Evolutionary conservation across 306 rosid species (phyloP), one percentile per base, ranked within the genome.

Genomic region (Begonia masoniana): DNA sequence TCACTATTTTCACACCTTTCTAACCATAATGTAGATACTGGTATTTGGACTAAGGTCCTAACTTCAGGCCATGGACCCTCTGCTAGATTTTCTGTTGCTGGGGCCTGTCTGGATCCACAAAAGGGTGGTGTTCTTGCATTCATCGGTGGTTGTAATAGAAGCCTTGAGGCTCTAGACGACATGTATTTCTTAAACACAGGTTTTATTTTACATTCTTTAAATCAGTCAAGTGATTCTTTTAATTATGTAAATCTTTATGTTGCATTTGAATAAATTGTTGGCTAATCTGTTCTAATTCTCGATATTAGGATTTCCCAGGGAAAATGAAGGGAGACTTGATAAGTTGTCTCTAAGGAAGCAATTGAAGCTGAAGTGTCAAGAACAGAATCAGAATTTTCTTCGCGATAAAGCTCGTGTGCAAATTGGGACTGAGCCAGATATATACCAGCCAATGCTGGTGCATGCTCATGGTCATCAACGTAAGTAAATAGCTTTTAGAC

Each of bases 41-140:
- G 93, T 53, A 56, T 77, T 54, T 92, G 96, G 99, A 79, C 83
- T 59, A 81, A 67, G 76, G 76, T 83, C 64, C 60, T 78, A 52
- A 69, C 82, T 64, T 53, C 72, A 52, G 80, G 77, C 10, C 74
- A 77, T 70, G 80, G 84, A 15, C 99, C 99, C 56, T 79, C 83
- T 66, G 84, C 99, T 47, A 75, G 99, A 77, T 92, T 92, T 81
- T 86, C 99, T 5, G 93, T 92, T 54, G 85, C 88, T 47, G 99
- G 99, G 57, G 96, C 77, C 71, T 79, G 89, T 72, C 70, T 92
- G 68, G 96, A 92, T 70, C 96, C 99, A 56, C 58, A 24, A 47
- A 86, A 53, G 75, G 63, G 74, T 63, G 95, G 99, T 58, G 88
- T 79, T 68, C 96, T 92, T 70, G 87, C 73, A 57, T 80, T 92